These are phyloP conservation scores for Didymella pomorum DNA, from an alignment of 2,329 filamentous ascomycete species.

Conservation along the genomic window DNA sequence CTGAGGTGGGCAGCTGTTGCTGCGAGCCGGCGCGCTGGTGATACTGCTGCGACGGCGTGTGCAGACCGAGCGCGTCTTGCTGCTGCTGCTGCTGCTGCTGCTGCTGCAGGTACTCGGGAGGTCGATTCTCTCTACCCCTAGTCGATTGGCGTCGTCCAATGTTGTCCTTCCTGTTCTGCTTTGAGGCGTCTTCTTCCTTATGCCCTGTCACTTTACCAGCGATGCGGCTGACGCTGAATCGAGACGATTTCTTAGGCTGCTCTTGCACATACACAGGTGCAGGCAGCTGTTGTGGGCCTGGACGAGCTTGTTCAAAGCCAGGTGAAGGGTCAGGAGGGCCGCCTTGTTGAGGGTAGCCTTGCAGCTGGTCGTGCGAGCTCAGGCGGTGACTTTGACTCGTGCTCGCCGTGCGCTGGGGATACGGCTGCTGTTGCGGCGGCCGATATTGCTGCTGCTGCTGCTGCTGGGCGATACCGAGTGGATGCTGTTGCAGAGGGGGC, in stretches of 20 bases:
- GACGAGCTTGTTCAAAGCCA: constrained; percentile 28
- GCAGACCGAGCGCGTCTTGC: constrained; percentile 35
- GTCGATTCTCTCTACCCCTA: constrained; percentile 45
- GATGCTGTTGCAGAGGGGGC: constrained; percentile 20
- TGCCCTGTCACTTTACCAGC: constrained; percentile 38
- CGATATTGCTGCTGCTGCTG: constrained; percentile 17
- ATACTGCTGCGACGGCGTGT: constrained; percentile 35
- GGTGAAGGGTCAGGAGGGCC: constrained; percentile 32
- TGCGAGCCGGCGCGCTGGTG: constrained; percentile 42
- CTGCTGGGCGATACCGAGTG: constrained; percentile 20
- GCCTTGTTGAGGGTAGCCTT: constrained; percentile 39
- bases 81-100: constrained; percentile 22
- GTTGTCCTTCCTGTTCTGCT: constrained; percentile 42
- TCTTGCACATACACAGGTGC: constrained; percentile 24
- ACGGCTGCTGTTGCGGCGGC: constrained; percentile 26
- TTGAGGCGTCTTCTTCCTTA: constrained; percentile 44
- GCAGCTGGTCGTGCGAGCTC: constrained; percentile 44
- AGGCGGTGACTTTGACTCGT: constrained; percentile 44
- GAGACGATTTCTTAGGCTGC: constrained; percentile 41
- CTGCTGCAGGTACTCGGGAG: constrained; percentile 39
- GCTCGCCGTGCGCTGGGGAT: constrained; percentile 43
- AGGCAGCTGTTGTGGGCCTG: constrained; percentile 16
- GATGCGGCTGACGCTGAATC: constrained; percentile 48
- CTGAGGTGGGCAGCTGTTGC: constrained; percentile 45
- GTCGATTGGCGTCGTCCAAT: constrained; percentile 47